Evolutionary conservation across 1,139 yeast genomes (phyloP).

Genomic region (Scheffersomyces parashehatae): DNA sequence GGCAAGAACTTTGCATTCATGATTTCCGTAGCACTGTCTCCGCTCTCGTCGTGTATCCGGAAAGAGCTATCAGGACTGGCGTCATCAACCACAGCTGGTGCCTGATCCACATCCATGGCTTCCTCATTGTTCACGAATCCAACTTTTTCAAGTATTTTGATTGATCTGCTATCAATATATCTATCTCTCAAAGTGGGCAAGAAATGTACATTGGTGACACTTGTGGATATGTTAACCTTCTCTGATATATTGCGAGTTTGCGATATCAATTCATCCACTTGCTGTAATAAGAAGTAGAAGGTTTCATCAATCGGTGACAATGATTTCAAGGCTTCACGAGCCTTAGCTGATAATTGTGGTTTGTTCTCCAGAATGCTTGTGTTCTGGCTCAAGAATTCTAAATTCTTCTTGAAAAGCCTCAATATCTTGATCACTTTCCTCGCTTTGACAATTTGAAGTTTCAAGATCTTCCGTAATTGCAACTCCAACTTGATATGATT

Average conservation of each 20-base stretch:
- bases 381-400: constrained; percentile 27
- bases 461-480: constrained; percentile 42
- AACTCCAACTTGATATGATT: constrained; percentile 47
- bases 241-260: constrained; percentile 37
- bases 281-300: constrained; percentile 43
- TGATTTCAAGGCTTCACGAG: constrained; percentile 34
- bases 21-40: neutral
- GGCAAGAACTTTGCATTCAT: neutral
- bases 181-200: constrained; percentile 18
- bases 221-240: constrained; percentile 22
- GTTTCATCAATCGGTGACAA: constrained; percentile 57
- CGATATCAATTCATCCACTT: constrained; percentile 39
- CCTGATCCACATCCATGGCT: neutral
- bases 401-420: constrained; percentile 27
- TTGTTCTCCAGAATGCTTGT: constrained; percentile 3
- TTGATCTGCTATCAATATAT: constrained; percentile 20
- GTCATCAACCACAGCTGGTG: neutral
- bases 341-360: constrained; percentile 18
- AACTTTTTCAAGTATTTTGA: constrained; percentile 15
- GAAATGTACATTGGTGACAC: constrained; percentile 7
- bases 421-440: constrained; percentile 34
- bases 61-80: neutral
- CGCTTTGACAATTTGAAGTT: constrained; percentile 41
- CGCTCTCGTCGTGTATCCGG: neutral
- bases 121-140: constrained; percentile 4